Base-by-base conservation (phyloP, 805 yeast species). In the Yamadazyma sp. region DNA sequence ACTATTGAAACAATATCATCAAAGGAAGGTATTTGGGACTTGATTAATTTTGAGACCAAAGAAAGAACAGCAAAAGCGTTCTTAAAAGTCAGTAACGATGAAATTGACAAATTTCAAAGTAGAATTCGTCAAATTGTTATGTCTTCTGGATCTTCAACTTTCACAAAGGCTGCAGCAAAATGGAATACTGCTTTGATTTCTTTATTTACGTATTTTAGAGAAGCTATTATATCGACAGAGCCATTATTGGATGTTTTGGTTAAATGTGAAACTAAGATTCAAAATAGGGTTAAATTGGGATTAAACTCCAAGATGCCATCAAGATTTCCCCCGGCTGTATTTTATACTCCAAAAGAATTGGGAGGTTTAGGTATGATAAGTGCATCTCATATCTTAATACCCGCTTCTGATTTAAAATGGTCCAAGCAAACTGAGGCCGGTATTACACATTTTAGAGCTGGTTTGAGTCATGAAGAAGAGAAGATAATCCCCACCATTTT, bases 341-440 rank as follows among this genome's bases (percentile, higher is more conserved):
- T 93, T 52, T 93, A 93, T 55, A 88, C 98, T 0, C 98, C 98
- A 0, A 91, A 89, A 48, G 99, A 93, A 56, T 64, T 93, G 3
- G 98, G 99, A 33, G 99, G 99, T 28, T 65, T 93, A 28, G 99
- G 98, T 17, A 93, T 93, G 98, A 66, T 93, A 17, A 86, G 96
- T 69, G 98, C 98, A 0, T 86, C 96, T 10, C 98, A 93, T 56
- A 86, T 93, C 32, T 67, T 93, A 43, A 93, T 93, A 45, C 98
- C 98, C 0, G 84, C 95, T 0, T 82, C 95, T 5, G 98, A 93
- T 57, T 62, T 91, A 42, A 71, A 82, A 35, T 91, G 95, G 93
- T 86, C 96, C 0, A 76, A 75, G 49, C 97, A 89, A 60, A 88
- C 97, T 0, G 96, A 89, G 38, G 81, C 95, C 3, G 98, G 98